These are phyloP conservation scores for Amanita inopinata DNA, from an alignment of 768 basidiomycete genomes.

Conservation along the genomic window DNA sequence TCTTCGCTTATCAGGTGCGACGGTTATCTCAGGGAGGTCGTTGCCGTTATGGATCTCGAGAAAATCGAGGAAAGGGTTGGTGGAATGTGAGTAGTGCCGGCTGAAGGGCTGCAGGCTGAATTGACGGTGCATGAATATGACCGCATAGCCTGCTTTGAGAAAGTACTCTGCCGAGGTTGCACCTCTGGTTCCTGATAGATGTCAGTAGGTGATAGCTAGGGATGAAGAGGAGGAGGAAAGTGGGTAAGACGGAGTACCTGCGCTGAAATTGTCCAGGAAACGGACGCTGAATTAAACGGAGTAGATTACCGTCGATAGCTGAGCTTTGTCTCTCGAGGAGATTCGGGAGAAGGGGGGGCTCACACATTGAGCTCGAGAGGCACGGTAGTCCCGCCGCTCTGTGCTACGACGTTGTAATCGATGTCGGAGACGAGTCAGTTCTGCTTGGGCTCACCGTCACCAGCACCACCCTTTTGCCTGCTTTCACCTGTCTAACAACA, in stretches of 20 bases:
- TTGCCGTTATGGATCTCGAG: conserved; percentile 49
- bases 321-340: background rate
- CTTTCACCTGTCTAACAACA: conserved; percentile 51
- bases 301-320: conserved; percentile 7
- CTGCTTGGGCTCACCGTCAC: conserved; percentile 68
- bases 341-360: conserved; percentile 26
- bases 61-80: conserved; percentile 95
- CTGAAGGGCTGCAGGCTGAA: conserved; percentile 98
- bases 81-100: conserved; percentile 95
- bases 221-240: conserved; percentile 1
- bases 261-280: conserved; percentile 98
- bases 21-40: conserved; percentile 43
- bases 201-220: conserved; percentile 1
- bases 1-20: conserved; percentile 52
- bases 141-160: conserved; percentile 86
- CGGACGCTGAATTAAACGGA: conserved; percentile 60
- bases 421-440: background rate
- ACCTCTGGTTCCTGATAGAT: conserved; percentile 85
- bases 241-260: conserved; percentile 44
- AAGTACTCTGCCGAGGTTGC: conserved; percentile 99
- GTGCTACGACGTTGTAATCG: background rate
- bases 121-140: conserved; percentile 97
- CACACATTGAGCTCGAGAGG: conserved; percentile 98
- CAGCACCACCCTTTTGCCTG: conserved; percentile 74
- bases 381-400: conserved; percentile 99